Evolutionary conservation across 805 yeast species (phyloP), one percentile per base, ranked within the genome.

Genomic region (Komagataella kurtzmanii): DNA sequence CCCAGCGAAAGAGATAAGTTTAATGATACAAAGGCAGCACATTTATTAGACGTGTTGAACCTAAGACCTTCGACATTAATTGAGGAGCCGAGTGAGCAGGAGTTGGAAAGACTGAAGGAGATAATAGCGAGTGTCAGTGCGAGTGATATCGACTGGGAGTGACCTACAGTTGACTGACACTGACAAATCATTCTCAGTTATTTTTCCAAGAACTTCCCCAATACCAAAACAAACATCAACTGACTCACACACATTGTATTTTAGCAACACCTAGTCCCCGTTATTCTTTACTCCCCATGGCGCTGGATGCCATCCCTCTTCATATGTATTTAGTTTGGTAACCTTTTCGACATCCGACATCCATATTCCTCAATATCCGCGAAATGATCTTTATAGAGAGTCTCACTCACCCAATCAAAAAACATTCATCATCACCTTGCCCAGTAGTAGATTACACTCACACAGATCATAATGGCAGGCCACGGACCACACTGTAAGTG

Each of bases 401-500:
- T 24, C 40, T 8, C 40, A 30, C 40, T 30, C 40, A 8, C 40
- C 40, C 40, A 30, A 30, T 30, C 40, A 30, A 10, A 30, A 30
- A 30, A 30, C 40, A 30, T 10, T 30, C 40, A 30, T 10, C 40
- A 30, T 30, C 40, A 30, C 12, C 40, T 30, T 30, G 14, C n/a
- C 40, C 6, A 21, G 23, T 21, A 21, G 23, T 21, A 21, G 23
- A 21, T 14, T 10, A 30, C 40, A 30, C 40, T 30, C 40, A 30
- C 40, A 30, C 12, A 17, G 48, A 46, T 8, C 8, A 24, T 17
- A 23, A 50, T 50, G 52, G 52, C 52, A 12, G 52, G 52, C 21
- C 52, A 50, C 49, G 52, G 52, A 14, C 52, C 52, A n/a, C 52
- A 50, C n/a, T 46, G 52, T 50, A 47, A 36, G 52, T 47, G 23